Base-by-base conservation (phyloP, 352 stramenopile genomes). In the Pythium phragmitis region DNA sequence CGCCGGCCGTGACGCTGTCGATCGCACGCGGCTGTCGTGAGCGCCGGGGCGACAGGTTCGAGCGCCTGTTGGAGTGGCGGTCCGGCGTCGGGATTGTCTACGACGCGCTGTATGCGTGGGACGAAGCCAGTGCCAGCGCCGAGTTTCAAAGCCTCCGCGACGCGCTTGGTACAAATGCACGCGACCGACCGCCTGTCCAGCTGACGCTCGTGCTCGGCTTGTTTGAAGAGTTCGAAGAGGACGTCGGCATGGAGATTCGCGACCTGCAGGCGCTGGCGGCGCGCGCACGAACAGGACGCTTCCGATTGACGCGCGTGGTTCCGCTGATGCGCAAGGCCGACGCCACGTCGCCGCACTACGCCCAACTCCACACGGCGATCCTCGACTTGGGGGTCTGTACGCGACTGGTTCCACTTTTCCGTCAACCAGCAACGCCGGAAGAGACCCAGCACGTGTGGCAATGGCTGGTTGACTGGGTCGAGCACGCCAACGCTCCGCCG, bases 391-490 rank as follows among this genome's bases (percentile, higher is more conserved):
- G 52, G 3, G 34, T 57, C 21, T 28, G 23, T 36, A 49, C 37
- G 16, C 21, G 23, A 37, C 36, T 39, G 5, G 17, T 12, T 7
- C 36, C 52, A 39, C 12, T 1, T 1, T 3, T 39, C 16, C 13
- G 34, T n/a, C 8, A 3, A 14, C 34, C 7, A 57, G 19, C 36
- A 16, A 59, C 52, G 11, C 37, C 52, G 4, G 52, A 37, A 14
- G 37, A 49, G 16, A 33, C 36, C 13, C 37, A 59, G 23, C 36
- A 17, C 37, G 21, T 23, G 52, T 59, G 52, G 52, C 52, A 49
- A 30, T 59, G 52, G 52, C 52, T 59, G 7, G 12, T 67, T 19
- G 42, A 67, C 59, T 66, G 59, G 59, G 43, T 30, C 5, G 13
- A 54, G 19, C n/a, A 30, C 7, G 17, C 4, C 19, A 16, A 52